Percentiles rank a stretch among this genome's conserved stretches.
phyloP scores from a whole-genome alignment of 306 rosid genomes.

The Cicer pinnatifidum region DNA sequence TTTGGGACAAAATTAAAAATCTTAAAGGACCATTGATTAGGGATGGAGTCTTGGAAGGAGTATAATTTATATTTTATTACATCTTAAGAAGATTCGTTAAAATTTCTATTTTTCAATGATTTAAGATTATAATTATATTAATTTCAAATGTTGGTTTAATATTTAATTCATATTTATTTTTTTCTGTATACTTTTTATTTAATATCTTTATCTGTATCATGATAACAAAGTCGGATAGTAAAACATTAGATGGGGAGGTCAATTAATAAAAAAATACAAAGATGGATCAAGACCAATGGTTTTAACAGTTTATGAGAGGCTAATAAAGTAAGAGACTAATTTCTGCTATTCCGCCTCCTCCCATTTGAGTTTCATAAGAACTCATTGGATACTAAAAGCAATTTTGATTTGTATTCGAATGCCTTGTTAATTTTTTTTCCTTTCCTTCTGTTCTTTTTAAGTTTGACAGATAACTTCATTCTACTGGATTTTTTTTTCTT shows the following conservation, averaged over 20 bases:
- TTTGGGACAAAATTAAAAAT: too few species aligned
- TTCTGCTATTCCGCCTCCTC: not conserved
- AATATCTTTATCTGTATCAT: not conserved
- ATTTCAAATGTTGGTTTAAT: not conserved
- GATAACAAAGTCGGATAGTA: not conserved
- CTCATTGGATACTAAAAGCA: not conserved
- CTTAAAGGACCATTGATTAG: too few species aligned
- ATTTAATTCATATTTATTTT: not conserved
- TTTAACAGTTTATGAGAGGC: conserved; percentile 7
- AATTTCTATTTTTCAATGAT: not conserved
- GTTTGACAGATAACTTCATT: not conserved
- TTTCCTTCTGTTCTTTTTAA: conserved; percentile 36
- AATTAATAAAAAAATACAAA: too few species aligned
- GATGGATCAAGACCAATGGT: not conserved
- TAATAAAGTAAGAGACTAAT: conserved; percentile 24
- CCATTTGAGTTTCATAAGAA: conserved; percentile 30
- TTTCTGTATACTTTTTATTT: not conserved
- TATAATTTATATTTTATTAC: too few species aligned
- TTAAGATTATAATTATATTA: not conserved
- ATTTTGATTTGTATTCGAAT: conserved; percentile 31
- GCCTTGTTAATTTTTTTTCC: conserved; percentile 5
- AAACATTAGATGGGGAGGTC: too few species aligned
- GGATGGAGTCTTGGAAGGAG: too few species aligned
- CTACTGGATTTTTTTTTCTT: conserved; percentile 24
- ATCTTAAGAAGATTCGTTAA: not conserved